Evolutionary conservation across 306 rosid genomes (phyloP).

Genomic region (peach (Prunus persica)): DNA sequence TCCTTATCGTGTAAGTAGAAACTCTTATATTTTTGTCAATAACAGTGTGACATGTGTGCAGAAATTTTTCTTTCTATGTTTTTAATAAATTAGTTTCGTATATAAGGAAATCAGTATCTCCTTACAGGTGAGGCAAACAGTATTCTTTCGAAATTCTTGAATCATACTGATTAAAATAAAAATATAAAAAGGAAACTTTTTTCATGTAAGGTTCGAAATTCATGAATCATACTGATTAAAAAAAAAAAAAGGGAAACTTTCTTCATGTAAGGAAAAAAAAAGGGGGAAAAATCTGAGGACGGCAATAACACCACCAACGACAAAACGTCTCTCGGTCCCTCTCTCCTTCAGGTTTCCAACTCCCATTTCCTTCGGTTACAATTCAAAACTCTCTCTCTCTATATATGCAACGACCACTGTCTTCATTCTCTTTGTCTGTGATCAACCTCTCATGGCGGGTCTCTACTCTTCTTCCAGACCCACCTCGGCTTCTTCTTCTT

Average conservation of each 20-base stretch:
- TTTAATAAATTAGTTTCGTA: too few relatives aligned
- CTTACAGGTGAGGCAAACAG: too few relatives aligned
- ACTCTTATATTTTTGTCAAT: accelerated
- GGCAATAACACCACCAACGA: conserved; percentile 21
- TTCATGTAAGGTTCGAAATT: neutral
- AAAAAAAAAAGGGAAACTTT: too few relatives aligned
- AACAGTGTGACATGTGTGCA: accelerated
- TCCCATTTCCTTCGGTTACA: neutral
- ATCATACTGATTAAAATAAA: too few relatives aligned
- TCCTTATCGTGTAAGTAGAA: too few relatives aligned
- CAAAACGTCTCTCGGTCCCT: conserved; percentile 33
- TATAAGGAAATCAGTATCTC: too few relatives aligned
- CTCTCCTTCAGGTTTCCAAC: conserved; percentile 1
- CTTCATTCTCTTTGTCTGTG: conserved; percentile 2
- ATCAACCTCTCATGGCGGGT: conserved; percentile 63
- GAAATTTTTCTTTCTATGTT: too few relatives aligned
- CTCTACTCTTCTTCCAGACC: conserved; percentile 38
- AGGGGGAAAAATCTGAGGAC: neutral
- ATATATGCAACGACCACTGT: conserved; percentile 23
- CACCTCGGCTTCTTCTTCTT: conserved; percentile 20
- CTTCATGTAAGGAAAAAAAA: neutral
- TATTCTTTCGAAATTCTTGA: too few relatives aligned
- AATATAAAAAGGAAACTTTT: too few relatives aligned
- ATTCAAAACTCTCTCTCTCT: conserved; percentile 15
- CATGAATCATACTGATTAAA: too few relatives aligned